Conservation (phyloP, 1,284 basidiomycete species). For the Erythrobasidium hasegawianum region DNA sequence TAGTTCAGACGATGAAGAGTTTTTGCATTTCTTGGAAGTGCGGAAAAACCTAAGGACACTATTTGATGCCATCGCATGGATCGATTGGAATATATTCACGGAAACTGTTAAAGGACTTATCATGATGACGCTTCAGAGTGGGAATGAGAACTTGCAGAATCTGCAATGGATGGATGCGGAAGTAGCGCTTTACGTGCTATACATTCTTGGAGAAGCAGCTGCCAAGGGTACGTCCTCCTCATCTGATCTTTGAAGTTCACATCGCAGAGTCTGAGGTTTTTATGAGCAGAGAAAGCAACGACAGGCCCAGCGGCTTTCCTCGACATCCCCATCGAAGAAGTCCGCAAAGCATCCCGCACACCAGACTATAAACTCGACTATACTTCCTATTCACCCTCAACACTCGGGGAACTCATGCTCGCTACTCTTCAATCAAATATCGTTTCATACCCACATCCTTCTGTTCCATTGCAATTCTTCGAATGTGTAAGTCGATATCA, state of each 20-base stretch:
- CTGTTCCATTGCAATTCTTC: constrained; percentile 89
- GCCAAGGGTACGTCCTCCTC: constrained; percentile 38
- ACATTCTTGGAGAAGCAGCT: constrained; percentile 75
- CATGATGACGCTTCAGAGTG: constrained; percentile 66
- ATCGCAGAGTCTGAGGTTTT: too few species aligned
- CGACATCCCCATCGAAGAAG: constrained; percentile 37
- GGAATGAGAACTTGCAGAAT: constrained; percentile 55
- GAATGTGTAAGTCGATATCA: constrained; percentile 87
- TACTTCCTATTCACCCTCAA: constrained; percentile 77
- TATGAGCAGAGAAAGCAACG: constrained; percentile 37
- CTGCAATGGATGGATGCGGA: constrained; percentile 93
- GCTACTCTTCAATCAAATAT: constrained; percentile 79
- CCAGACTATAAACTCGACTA: constrained; percentile 61
- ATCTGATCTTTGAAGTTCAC: too few species aligned
- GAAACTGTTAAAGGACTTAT: constrained; percentile 67
- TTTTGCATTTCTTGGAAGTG: constrained; percentile 75
- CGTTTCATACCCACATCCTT: constrained; percentile 75
- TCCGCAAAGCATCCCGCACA: constrained; percentile 38
- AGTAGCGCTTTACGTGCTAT: constrained; percentile 84
- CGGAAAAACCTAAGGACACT: constrained; percentile 80
- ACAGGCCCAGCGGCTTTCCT: constrained; percentile 40
- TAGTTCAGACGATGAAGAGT: constrained; percentile 84
- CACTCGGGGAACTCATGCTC: constrained; percentile 83
- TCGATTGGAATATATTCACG: constrained; percentile 76
- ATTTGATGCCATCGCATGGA: constrained; percentile 72